These are phyloP conservation scores for Cucurbita argyrosperma DNA, from an alignment of 306 rosid species.

Conservation along the genomic window DNA sequence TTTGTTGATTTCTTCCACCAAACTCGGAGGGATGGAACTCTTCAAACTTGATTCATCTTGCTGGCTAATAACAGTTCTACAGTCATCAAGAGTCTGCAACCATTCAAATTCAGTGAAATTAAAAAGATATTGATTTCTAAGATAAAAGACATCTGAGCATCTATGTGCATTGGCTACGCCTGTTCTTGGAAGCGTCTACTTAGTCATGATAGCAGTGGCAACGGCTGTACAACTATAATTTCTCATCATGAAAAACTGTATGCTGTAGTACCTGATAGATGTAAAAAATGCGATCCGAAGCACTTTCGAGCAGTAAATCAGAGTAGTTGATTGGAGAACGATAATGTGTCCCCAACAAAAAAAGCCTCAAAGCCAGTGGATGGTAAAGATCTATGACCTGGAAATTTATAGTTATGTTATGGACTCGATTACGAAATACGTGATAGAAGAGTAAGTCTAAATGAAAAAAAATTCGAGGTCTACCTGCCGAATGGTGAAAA, in stretches of 20 bases:
- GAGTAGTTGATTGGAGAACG: conserved; percentile 91
- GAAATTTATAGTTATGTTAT: background rate
- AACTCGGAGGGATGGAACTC: conserved; percentile 46
- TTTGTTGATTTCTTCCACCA: conserved; percentile 26
- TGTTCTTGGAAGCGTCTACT: background rate
- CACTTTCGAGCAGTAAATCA: conserved; percentile 64
- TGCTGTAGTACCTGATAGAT: conserved; percentile 53
- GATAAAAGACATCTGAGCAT: background rate
- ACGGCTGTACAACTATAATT: background rate
- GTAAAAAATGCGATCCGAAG: conserved; percentile 84
- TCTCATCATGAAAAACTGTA: background rate
- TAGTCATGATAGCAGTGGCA: background rate
- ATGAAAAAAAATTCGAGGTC: background rate
- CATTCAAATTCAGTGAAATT: conserved; percentile 1
- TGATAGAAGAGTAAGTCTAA: background rate
- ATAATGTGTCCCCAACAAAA: conserved; percentile 85
- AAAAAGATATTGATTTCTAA: background rate
- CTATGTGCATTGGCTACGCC: background rate
- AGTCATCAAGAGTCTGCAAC: conserved; percentile 73
- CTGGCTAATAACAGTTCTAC: conserved; percentile 50
- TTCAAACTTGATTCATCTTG: conserved; percentile 35
- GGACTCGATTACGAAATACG: no score
- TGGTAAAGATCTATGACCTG: conserved; percentile 85
- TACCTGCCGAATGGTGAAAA: conserved; percentile 95
- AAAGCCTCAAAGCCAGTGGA: conserved; percentile 85